A percentile compares a stretch with the other conserved stretches of the same genome.
phyloP scores from a whole-genome alignment of 2,329 filamentous ascomycete species.

The Herpotrichia juniperi region DNA sequence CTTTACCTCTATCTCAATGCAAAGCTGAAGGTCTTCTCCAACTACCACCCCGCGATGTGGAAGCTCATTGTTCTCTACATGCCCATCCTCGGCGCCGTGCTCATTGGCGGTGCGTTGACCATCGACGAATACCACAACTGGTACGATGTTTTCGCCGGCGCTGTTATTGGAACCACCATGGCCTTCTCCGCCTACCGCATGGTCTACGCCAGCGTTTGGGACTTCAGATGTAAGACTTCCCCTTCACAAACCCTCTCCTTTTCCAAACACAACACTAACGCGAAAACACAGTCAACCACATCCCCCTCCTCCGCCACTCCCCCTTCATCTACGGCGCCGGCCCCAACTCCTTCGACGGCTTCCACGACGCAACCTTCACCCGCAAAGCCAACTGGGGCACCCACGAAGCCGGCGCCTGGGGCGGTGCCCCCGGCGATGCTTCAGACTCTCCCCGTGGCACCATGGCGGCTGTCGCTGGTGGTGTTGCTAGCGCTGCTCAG shows the following conservation, averaged over 20 bases:
- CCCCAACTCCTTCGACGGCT: constrained; percentile 47
- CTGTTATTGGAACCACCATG: constrained; percentile 67
- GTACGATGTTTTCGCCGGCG: constrained; percentile 74
- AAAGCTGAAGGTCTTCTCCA: constrained; percentile 76
- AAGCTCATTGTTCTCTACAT: constrained; percentile 70
- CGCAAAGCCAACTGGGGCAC: constrained; percentile 66
- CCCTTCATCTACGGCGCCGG: constrained; percentile 60
- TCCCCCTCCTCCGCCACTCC: constrained; percentile 65
- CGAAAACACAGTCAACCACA: constrained; percentile 56
- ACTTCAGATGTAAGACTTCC: constrained; percentile 60
- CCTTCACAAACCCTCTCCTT: neutral
- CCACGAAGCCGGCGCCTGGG: constrained; percentile 45
- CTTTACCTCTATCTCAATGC: constrained; percentile 77
- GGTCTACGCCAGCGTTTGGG: constrained; percentile 71
- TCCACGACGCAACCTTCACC: constrained; percentile 64
- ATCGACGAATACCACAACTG: constrained; percentile 78
- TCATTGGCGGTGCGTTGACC: constrained; percentile 73
- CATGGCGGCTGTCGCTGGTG: constrained; percentile 25
- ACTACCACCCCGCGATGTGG: constrained; percentile 77
- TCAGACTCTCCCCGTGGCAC: constrained; percentile 42
- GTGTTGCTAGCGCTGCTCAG: constrained; percentile 9
- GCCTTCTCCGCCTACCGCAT: constrained; percentile 71
- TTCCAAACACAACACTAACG: neutral
- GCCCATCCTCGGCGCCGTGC: constrained; percentile 69
- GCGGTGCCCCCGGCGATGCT: constrained; percentile 52